Conservation (phyloP, 2,329 filamentous ascomycete genomes). For the Juglanconis juglandina region DNA sequence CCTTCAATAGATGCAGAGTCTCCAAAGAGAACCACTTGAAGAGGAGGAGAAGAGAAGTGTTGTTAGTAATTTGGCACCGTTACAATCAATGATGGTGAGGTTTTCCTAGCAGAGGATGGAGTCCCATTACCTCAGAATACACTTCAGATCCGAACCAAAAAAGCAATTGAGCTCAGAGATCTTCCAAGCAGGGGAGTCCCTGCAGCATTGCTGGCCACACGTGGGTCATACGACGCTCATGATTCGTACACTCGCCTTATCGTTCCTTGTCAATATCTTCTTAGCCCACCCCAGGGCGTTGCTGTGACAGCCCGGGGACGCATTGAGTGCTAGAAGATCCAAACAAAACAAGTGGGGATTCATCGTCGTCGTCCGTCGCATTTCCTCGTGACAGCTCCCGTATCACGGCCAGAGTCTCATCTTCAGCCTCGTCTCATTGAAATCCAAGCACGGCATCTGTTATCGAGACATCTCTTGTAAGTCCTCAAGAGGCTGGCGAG, state of each 20-base stretch:
- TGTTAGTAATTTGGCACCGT: neutral
- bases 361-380: neutral
- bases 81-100: neutral
- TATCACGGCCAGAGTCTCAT: neutral
- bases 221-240: neutral
- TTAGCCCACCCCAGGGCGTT: neutral
- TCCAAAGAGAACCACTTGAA: neutral
- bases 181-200: neutral
- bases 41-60: neutral
- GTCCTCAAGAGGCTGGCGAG: neutral
- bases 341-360: constrained; percentile 14
- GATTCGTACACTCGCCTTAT: neutral
- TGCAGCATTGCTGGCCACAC: neutral
- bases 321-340: constrained; percentile 5
- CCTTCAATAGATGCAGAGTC: neutral
- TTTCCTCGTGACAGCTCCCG: neutral
- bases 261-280: neutral
- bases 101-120: neutral
- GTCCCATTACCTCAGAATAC: neutral
- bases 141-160: neutral
- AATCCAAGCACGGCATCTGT: neutral
- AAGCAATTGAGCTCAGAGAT: neutral
- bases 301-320: constrained; percentile 1
- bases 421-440: neutral
- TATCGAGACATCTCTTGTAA: neutral